These are phyloP conservation scores for Serendipita sp. DNA, from an alignment of 768 basidiomycete species.

Conservation along the genomic window DNA sequence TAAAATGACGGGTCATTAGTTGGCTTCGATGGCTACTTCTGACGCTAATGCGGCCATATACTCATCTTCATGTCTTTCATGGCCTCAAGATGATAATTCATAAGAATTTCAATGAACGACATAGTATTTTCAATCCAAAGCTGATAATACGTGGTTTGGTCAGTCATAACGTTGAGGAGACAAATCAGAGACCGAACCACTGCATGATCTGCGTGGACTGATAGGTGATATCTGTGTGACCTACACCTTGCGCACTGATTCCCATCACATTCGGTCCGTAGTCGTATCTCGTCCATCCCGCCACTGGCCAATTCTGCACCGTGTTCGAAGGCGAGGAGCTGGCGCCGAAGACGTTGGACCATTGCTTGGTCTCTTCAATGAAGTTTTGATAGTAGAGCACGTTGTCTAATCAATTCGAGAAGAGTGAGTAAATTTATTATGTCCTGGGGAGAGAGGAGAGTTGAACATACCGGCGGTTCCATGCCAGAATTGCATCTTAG, in stretches of 20 bases:
- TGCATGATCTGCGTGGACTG: not conserved
- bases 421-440: not conserved
- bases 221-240: not conserved
- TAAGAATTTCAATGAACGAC: no score
- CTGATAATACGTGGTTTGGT: no score
- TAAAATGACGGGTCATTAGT: no score
- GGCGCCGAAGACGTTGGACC: constrained; percentile 38
- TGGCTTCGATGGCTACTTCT: no score
- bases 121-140: no score
- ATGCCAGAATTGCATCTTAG: constrained; percentile 39
- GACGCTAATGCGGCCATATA: no score
- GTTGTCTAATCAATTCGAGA: constrained; percentile 21
- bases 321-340: constrained; percentile 21
- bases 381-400: constrained; percentile 36
- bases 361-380: constrained; percentile 35
- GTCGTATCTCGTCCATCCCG: constrained; percentile 3
- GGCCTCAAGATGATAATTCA: no score
- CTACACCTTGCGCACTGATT: not conserved
- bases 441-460: not conserved
- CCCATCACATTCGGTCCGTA: constrained; percentile 5
- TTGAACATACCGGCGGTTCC: constrained; percentile 24
- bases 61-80: no score
- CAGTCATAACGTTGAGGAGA: no score
- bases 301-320: not conserved
- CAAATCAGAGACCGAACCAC: not conserved